phyloP scores from a whole-genome alignment of 2,329 filamentous ascomycete species.

The Fusarium decemcellulare region DNA sequence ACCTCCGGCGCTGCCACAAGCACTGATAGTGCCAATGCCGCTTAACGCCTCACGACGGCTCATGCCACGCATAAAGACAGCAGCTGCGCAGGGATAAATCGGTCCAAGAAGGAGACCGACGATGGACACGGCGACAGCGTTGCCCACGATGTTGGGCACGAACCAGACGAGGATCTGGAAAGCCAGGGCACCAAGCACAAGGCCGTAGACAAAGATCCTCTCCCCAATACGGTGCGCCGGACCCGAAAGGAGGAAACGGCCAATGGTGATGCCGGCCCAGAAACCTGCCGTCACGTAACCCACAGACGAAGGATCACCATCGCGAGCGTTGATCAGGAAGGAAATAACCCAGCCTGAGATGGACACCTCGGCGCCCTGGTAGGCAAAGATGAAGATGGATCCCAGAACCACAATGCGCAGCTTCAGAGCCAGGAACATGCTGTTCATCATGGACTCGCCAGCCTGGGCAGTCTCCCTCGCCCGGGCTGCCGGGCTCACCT shows the following conservation, averaged over 20 bases:
- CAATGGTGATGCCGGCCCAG: conserved; percentile 82
- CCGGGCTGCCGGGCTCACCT: conserved; percentile 60
- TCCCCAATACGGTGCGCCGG: conserved; percentile 79
- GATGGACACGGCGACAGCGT: conserved; percentile 76
- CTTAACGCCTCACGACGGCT: conserved; percentile 72
- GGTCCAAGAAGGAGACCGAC: conserved; percentile 84
- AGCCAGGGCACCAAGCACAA: conserved; percentile 72
- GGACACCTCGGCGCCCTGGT: conserved; percentile 87
- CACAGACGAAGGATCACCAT: conserved; percentile 78
- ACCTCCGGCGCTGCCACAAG: conserved; percentile 78
- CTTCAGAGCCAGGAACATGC: conserved; percentile 64
- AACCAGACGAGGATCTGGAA: conserved; percentile 86
- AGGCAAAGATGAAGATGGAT: conserved; percentile 86
- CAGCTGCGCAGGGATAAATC: conserved; percentile 81
- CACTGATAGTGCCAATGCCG: conserved; percentile 76
- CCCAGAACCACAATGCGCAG: conserved; percentile 78
- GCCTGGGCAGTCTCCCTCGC: conserved; percentile 36
- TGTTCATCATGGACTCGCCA: conserved; percentile 50
- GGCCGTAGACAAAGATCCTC: conserved; percentile 75
- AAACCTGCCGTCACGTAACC: conserved; percentile 85
- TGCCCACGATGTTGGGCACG: conserved; percentile 80
- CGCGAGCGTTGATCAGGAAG: conserved; percentile 81
- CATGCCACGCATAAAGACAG: conserved; percentile 74
- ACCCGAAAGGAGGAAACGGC: conserved; percentile 79
- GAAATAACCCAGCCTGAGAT: conserved; percentile 91